Percentiles rank a stretch among this genome's conserved stretches.
phyloP scores from a whole-genome alignment of 1,284 basidiomycete genomes.

The Heterobasidion occidentale region DNA sequence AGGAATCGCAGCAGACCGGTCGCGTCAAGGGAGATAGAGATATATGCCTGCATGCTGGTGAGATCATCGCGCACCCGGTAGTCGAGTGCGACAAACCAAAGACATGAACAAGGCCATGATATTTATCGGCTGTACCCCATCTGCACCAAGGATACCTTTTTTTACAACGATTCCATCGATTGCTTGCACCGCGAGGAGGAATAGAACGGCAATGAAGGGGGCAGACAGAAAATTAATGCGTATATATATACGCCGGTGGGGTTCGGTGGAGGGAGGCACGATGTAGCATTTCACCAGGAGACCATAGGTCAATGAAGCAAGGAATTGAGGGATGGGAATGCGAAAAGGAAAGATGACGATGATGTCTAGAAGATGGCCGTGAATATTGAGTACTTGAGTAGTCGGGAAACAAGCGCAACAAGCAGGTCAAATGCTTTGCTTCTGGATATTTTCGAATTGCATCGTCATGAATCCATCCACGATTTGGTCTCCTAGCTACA shows the following conservation, averaged over 20 bases:
- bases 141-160: constrained; percentile 65
- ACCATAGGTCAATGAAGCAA: constrained; percentile 9
- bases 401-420: background rate
- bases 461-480: too few species aligned
- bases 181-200: constrained; percentile 72
- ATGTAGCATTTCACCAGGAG: constrained; percentile 16
- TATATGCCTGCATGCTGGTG: constrained; percentile 58
- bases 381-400: background rate
- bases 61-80: background rate
- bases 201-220: constrained; percentile 72
- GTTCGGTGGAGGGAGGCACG: constrained; percentile 19
- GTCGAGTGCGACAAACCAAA: constrained; percentile 32
- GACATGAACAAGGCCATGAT: constrained; percentile 91
- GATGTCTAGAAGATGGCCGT: constrained; percentile 27
- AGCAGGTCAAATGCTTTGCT: too few species aligned
- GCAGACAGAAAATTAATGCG: constrained; percentile 65
- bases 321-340: constrained; percentile 35
- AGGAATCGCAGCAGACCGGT: constrained; percentile 84
- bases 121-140: constrained; percentile 85
- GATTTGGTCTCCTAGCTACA: too few species aligned
- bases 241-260: constrained; percentile 26
- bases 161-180: constrained; percentile 60
- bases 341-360: constrained; percentile 62
- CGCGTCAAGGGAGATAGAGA: constrained; percentile 87
- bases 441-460: too few species aligned